Conservation (phyloP, 228 moss, liverwort and hornwort genomes). For the Sphagnum fallax region DNA sequence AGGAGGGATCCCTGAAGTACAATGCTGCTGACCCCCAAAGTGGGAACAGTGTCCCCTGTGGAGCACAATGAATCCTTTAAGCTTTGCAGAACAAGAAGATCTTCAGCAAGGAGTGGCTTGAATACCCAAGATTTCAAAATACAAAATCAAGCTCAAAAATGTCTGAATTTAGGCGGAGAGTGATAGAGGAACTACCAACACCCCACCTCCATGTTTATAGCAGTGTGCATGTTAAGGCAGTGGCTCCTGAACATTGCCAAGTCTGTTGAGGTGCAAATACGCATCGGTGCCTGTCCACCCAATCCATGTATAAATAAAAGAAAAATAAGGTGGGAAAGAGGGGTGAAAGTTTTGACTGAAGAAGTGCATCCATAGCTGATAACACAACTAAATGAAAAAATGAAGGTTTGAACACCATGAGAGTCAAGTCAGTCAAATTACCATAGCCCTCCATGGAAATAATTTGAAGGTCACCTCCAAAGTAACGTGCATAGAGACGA, state of each 20-base stretch:
- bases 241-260: conserved; percentile 96
- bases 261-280: conserved; percentile 82
- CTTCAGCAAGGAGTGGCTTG: too few relatives aligned
- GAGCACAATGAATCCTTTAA: too few relatives aligned
- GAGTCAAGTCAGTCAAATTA: conserved; percentile 10
- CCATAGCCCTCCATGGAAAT: conserved; percentile 99
- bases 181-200: too few relatives aligned
- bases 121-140: too few relatives aligned
- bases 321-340: background rate
- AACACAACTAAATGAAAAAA: background rate
- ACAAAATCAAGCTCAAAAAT: too few relatives aligned
- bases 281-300: conserved; percentile 86
- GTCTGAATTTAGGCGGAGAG: too few relatives aligned
- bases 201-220: background rate
- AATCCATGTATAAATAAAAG: background rate
- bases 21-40: too few relatives aligned
- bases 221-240: conserved; percentile 36
- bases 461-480: conserved; percentile 93
- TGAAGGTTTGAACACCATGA: too few relatives aligned
- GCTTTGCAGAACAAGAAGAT: too few relatives aligned
- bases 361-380: background rate
- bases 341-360: background rate
- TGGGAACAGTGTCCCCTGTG: too few relatives aligned
- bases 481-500: conserved; percentile 92
- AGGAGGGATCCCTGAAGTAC: too few relatives aligned